A percentile compares a stretch with the other conserved stretches of the same genome.
phyloP scores from a whole-genome alignment of 164 flowering plant genomes.

The Saururus chinensis region DNA sequence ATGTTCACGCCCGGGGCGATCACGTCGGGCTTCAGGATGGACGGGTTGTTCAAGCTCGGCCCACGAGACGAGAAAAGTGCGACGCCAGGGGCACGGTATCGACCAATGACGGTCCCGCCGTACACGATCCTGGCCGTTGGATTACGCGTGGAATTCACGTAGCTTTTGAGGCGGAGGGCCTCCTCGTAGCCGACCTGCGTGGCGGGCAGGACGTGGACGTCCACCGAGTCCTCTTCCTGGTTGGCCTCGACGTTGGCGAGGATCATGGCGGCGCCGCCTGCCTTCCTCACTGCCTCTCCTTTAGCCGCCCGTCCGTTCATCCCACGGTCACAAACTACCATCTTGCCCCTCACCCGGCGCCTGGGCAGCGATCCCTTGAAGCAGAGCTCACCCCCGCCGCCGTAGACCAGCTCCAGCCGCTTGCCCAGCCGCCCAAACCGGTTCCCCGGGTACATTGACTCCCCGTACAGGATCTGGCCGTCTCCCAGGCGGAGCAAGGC shows the following conservation, averaged over 20 bases:
- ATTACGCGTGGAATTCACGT: slow-evolving; percentile 52
- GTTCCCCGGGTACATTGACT: slow-evolving; percentile 76
- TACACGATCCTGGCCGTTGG: slow-evolving; percentile 64
- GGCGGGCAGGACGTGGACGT: slow-evolving; percentile 84
- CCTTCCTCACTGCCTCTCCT: slow-evolving; percentile 66
- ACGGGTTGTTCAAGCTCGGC: slow-evolving; percentile 62
- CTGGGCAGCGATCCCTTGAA: slow-evolving; percentile 58
- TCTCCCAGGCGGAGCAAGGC: slow-evolving; percentile 48
- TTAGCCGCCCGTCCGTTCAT: slow-evolving; percentile 64
- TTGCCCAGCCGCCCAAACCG: slow-evolving; percentile 9
- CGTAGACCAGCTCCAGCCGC: slow-evolving; percentile 61
- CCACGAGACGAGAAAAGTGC: slow-evolving; percentile 90
- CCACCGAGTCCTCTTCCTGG: slow-evolving; percentile 66
- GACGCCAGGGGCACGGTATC: slow-evolving; percentile 61
- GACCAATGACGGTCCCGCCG: slow-evolving; percentile 61
- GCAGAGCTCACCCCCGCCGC: slow-evolving; percentile 50
- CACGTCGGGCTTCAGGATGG: slow-evolving; percentile 84
- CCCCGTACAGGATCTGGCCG: slow-evolving; percentile 60
- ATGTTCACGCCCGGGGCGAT: slow-evolving; percentile 95
- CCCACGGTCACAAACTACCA: slow-evolving; percentile 89
- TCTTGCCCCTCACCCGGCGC: slow-evolving; percentile 55
- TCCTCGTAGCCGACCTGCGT: slow-evolving; percentile 58
- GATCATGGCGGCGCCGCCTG: slow-evolving; percentile 89
- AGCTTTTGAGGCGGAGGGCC: slow-evolving; percentile 41
- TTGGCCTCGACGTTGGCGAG: slow-evolving; percentile 61